Evolutionary conservation across 164 flowering plant species (phyloP), one percentile per base, ranked within the genome.

Genomic region (Umbilicus rupestris): DNA sequence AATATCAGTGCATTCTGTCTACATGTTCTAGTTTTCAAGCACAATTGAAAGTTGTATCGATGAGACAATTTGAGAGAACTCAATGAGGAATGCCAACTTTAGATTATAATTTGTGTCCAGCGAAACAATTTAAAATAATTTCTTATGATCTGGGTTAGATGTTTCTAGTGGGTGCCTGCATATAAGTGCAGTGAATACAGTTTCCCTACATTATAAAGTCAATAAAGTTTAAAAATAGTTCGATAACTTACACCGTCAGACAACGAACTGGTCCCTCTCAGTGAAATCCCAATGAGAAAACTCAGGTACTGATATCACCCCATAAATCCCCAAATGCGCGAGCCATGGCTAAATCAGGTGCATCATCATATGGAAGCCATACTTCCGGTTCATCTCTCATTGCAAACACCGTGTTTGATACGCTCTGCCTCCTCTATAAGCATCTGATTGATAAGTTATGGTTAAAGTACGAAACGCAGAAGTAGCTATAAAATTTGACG

Each of bases 301-400:
- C 62, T 93, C 96, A 20, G 98, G 98, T 66, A 85, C 75, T 26
- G 98, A 90, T 35, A 93, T 90, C 42, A 90, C 91, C 31, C 97
- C 98, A 78, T 89, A 90, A 94, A 77, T 94, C 98, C 15, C 98
- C 96, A 81, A 94, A 94, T 42, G 98, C 97, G 70, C 98, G 81
- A 67, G 98, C 97, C 98, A 94, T 94, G 73, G 98, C 97, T 70
- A 89, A 71, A n/a, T 92, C 92, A 60, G 96, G 96, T 55, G 89
- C 89, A 79, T 89, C 85, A 76, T 85, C 92, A 74, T 79, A 83
- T 15, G 96, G 92, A 74, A 87, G 71, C 96, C 96, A 89, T 50
- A 89, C 92, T 68, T 89, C 95, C 44, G 97, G 98, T 70, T 90
- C 97, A 71, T 89, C 97, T 79, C 87, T 90, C 78, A 93, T 73